Evolutionary conservation across 1,139 yeast genomes (phyloP).

Genomic region (Yamadazyma aaseri): DNA sequence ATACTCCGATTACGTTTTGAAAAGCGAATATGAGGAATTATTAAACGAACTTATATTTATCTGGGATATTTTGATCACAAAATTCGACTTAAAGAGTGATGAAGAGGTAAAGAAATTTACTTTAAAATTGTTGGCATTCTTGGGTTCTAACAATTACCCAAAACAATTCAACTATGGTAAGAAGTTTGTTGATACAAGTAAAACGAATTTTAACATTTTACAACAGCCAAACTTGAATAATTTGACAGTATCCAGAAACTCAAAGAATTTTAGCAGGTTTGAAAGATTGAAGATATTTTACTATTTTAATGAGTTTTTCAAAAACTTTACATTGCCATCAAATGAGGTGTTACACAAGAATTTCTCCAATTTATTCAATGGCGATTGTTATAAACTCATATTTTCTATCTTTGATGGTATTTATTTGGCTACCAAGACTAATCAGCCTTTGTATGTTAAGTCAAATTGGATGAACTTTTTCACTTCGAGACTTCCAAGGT

Average conservation of each 20-base stretch:
- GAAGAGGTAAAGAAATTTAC: conserved; percentile 13
- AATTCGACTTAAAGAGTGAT: conserved; percentile 9
- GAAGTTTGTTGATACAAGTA: conserved; percentile 10
- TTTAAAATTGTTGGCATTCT: conserved; percentile 9
- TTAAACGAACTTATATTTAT: conserved; percentile 16
- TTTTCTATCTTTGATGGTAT: conserved; percentile 20
- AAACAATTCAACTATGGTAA: conserved; percentile 18
- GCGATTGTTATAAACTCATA: conserved; percentile 24
- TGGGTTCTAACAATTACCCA: conserved; percentile 10
- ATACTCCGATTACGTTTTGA: conserved; percentile 11
- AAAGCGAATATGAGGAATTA: conserved; percentile 13
- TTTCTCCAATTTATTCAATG: conserved; percentile 16
- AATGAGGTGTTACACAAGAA: conserved; percentile 16
- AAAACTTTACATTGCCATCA: conserved; percentile 22
- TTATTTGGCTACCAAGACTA: conserved; percentile 10
- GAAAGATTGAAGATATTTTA: conserved; percentile 26
- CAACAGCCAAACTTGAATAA: conserved; percentile 13
- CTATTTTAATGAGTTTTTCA: conserved; percentile 30
- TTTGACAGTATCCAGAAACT: conserved; percentile 12
- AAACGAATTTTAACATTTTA: conserved; percentile 4
- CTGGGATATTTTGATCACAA: conserved; percentile 14
- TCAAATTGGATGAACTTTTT: conserved; percentile 39
- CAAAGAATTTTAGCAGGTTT: conserved; percentile 13
- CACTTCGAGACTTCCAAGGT: conserved; percentile 27
- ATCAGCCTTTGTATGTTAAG: conserved; percentile 23